Conservation (phyloP, 257 asterid species). For the Capsicum pubescens region DNA sequence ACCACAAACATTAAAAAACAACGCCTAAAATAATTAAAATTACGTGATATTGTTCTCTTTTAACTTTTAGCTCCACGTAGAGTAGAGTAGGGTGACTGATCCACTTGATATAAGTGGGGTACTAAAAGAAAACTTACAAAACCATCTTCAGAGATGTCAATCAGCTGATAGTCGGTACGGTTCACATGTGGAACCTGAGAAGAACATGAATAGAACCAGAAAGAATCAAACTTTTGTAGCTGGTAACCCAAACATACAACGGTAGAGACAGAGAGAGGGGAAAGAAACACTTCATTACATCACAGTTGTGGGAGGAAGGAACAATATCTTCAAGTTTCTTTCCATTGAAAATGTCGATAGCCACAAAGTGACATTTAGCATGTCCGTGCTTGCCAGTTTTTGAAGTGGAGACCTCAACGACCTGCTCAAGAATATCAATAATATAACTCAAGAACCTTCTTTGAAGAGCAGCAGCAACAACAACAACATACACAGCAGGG, state of each 20-base stretch:
- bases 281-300: slow-evolving; percentile 38
- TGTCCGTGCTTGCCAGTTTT: slow-evolving; percentile 69
- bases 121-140: slow-evolving; percentile 58
- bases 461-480: neutral
- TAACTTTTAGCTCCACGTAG: neutral
- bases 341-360: slow-evolving; percentile 55
- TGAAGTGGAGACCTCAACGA: slow-evolving; percentile 66
- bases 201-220: neutral
- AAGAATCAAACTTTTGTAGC: neutral
- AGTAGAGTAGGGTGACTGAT: neutral
- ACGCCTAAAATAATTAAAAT: neutral
- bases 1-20: neutral
- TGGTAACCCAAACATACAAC: neutral
- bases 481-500: no score
- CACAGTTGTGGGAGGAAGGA: slow-evolving; percentile 61
- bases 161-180: slow-evolving; percentile 58
- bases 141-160: slow-evolving; percentile 86
- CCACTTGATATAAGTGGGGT: neutral
- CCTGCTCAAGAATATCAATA: slow-evolving; percentile 37
- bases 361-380: slow-evolving; percentile 63
- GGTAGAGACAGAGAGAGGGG: neutral
- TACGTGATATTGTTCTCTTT: neutral
- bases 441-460: neutral
- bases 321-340: slow-evolving; percentile 62
- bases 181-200: slow-evolving; percentile 58